These are phyloP conservation scores for Solanum gandarillasii DNA, from an alignment of 257 asterid species.

Conservation along the genomic window DNA sequence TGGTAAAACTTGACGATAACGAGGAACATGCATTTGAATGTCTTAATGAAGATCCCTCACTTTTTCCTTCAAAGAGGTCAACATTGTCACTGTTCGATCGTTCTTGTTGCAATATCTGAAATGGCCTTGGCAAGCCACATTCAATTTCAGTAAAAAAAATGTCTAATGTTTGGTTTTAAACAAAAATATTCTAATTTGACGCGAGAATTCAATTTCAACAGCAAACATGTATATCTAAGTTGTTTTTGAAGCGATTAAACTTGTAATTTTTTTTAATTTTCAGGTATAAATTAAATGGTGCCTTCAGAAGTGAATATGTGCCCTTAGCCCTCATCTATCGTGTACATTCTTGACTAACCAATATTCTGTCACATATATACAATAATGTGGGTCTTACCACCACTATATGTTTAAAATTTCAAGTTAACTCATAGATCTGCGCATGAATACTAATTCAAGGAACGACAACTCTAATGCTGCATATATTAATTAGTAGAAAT, in stretches of 20 bases:
- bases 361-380: not conserved
- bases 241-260: not conserved
- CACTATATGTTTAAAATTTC: not conserved
- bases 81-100: not conserved
- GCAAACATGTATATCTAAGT: not conserved
- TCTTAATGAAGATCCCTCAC: not conserved
- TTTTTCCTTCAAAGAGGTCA: not conserved
- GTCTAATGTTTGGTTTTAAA: not conserved
- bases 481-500: not conserved
- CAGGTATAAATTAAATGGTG: not conserved
- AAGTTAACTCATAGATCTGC: not conserved
- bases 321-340: not conserved
- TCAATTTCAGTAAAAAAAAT: not conserved
- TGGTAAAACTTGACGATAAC: not conserved
- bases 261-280: not conserved
- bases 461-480: not conserved
- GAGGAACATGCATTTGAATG: not conserved
- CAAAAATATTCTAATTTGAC: not conserved
- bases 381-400: not conserved
- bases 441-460: not conserved
- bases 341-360: not conserved
- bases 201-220: not conserved
- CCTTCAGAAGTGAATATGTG: not conserved
- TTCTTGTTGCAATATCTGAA: not conserved
- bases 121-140: not conserved